phyloP scores from a whole-genome alignment of 306 rosid genomes.

The Lablab purpureus region DNA sequence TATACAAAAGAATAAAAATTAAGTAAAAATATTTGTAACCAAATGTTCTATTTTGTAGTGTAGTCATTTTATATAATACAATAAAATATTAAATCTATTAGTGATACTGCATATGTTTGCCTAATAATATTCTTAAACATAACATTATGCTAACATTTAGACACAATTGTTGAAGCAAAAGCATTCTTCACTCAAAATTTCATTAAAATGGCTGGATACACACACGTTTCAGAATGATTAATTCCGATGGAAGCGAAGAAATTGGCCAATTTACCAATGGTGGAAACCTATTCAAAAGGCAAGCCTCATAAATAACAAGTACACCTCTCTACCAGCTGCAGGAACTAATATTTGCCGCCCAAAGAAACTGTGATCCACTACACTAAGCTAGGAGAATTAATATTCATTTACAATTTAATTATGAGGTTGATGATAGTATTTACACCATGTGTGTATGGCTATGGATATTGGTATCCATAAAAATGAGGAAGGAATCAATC shows the following conservation, averaged over 20 bases:
- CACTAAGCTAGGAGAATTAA: slow-evolving; percentile 54
- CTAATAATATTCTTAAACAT: background rate
- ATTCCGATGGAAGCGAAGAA: slow-evolving; percentile 41
- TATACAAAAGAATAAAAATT: background rate
- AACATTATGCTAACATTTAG: background rate
- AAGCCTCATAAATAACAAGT: slow-evolving; percentile 52
- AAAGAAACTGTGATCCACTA: slow-evolving; percentile 65
- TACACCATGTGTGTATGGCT: slow-evolving; percentile 64
- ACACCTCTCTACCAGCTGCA: slow-evolving; percentile 47
- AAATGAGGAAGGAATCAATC: slow-evolving; percentile 68
- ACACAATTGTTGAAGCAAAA: background rate
- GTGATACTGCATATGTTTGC: background rate
- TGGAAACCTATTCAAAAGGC: slow-evolving; percentile 46
- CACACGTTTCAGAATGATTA: slow-evolving; percentile 41
- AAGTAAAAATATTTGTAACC: background rate
- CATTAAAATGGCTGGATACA: slow-evolving; percentile 33
- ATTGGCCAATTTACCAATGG: slow-evolving; percentile 37
- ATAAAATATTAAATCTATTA: background rate
- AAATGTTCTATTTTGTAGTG: background rate
- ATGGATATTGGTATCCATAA: slow-evolving; percentile 48
- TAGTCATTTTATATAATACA: background rate
- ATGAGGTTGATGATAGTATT: slow-evolving; percentile 60
- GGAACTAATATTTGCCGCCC: slow-evolving; percentile 51
- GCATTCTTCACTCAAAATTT: slow-evolving; percentile 29
- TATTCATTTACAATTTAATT: slow-evolving; percentile 70